Evolutionary conservation across 176 grass and related monocot species (phyloP), one percentile per base, ranked within the genome.

Genomic region (Poa annua): DNA sequence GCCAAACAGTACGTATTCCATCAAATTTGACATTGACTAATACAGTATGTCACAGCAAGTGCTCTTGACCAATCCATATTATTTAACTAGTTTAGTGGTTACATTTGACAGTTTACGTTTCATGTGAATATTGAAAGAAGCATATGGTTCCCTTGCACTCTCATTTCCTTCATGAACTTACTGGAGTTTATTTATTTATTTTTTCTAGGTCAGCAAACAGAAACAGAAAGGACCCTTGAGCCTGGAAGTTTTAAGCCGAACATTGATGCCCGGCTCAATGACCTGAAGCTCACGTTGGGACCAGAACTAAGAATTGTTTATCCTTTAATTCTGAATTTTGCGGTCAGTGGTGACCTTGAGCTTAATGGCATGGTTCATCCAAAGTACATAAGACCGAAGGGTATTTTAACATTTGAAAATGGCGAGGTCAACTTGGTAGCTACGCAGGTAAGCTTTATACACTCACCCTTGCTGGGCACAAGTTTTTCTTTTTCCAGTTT

Each of bases 261-360:
- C 71, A 84, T 91, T 73, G 96, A 98, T 88, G 77, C 90, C 20
- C 86, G 89, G 71, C 85, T 98, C 26, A 92, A 86, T 81, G 87
- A 95, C 83, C 83, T 98, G 83, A 98, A 95, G 77, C 80, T 98
- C 64, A 95, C 83, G 11, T 73, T 98, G 83, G 96, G 96, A 86
- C 96, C 96, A 85, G 93, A 98, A 78, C 79, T 98, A 77, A 93
- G 96, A 78, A 92, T 98, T 71, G 89, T 95, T 72, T 98, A 98
- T 86, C 93, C 96, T 82, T 76, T 98, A 91, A 95, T 98, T 90
- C 85, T 98, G 54, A 98, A 98, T 65, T 98, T 98, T 60, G 96
- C 91, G 41, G 96, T 95, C 45, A 95, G 91, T 57, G 93, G 96
- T 75, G 93, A 98, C 49, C 85, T 98, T 69, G 96, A 95, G 77